Base-by-base conservation (phyloP, 1,284 basidiomycete genomes). In the Serendipita sp. region DNA sequence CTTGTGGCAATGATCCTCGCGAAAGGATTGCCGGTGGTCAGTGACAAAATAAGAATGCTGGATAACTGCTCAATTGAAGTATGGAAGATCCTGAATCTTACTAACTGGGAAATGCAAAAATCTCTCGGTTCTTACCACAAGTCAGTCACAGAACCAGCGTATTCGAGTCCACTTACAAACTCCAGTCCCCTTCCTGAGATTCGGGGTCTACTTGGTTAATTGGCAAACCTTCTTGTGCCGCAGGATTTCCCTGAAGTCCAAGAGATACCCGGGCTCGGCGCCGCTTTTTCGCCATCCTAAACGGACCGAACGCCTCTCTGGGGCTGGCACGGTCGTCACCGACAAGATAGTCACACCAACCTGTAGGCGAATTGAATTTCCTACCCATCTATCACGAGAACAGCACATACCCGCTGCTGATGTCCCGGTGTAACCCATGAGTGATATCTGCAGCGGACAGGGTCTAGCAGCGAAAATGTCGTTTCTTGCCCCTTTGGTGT, bases 311-410 rank as follows among this genome's bases (percentile, higher is more conserved):
- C 67, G 77, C 74, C 8, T 77, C 71, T 29, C 77, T 78, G 22
- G 81, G 79, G 66, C 77, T 78, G 0, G 80, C 76, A 64, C 79
- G 76, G 12, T 75, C 73, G 67, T 84, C 82, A 64, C 77, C 76
- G 35, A 84, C 76, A 42, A 84, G 73, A 71, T 83, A 84, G 67
- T 84, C 82, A 61, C 79, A 83, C 82, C 82, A 84, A 8, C 78
- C 77, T 73, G 62, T 34, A 55, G 15, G 53, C 12, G 35, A n/a
- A 8, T 22, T 12, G 22, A 3, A 43, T n/a, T 29, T 32, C 12
- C 30, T 63, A 66, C 60, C 61, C 60, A 60, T 42, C 2, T 58
- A n/a, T 32, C 41, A 41, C 17, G 2, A 29, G 60, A 34, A 2
- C 5, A 45, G 15, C 35, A 58, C 72, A 26, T 55, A 78, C 78